Evolutionary conservation across 805 yeast genomes (phyloP).

Genomic region (Ogataea trehaloabstinens): DNA sequence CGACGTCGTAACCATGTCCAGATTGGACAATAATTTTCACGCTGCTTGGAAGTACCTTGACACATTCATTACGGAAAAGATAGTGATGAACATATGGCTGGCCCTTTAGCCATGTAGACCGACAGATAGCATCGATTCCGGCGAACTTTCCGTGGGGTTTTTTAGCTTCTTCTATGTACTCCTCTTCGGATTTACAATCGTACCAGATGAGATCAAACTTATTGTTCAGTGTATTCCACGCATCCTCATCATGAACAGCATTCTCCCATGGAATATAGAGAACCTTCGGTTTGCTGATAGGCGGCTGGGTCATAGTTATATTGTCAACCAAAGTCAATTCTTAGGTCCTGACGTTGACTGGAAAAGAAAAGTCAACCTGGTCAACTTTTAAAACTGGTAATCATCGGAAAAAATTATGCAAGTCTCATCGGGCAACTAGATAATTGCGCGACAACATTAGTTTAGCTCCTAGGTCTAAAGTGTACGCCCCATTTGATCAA

Average conservation of each 20-base stretch:
- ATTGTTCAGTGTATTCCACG: constrained; percentile 37
- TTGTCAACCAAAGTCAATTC: too few relatives aligned
- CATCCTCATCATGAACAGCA: constrained; percentile 35
- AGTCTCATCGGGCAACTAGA: too few relatives aligned
- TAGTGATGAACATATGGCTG: constrained; percentile 37
- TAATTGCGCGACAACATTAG: too few relatives aligned
- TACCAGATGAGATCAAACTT: constrained; percentile 35
- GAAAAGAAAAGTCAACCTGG: too few relatives aligned
- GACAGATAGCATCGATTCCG: constrained; percentile 35
- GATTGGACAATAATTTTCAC: constrained; percentile 37
- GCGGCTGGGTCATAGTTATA: neutral
- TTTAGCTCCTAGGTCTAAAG: too few relatives aligned
- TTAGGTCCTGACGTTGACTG: too few relatives aligned
- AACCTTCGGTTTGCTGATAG: constrained; percentile 31
- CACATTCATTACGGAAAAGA: constrained; percentile 34
- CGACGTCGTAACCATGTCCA: constrained; percentile 41
- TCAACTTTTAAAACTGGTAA: too few relatives aligned
- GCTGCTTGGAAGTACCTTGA: constrained; percentile 31
- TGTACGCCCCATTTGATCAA: neutral
- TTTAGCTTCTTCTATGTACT: constrained; percentile 33
- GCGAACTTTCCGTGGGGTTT: constrained; percentile 37
- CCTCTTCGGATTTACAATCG: constrained; percentile 34
- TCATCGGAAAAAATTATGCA: too few relatives aligned
- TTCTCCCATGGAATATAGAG: constrained; percentile 38
- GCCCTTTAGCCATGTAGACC: constrained; percentile 38